These are phyloP conservation scores for Trametes cinnabarina DNA, from an alignment of 768 basidiomycete genomes.

Conservation along the genomic window DNA sequence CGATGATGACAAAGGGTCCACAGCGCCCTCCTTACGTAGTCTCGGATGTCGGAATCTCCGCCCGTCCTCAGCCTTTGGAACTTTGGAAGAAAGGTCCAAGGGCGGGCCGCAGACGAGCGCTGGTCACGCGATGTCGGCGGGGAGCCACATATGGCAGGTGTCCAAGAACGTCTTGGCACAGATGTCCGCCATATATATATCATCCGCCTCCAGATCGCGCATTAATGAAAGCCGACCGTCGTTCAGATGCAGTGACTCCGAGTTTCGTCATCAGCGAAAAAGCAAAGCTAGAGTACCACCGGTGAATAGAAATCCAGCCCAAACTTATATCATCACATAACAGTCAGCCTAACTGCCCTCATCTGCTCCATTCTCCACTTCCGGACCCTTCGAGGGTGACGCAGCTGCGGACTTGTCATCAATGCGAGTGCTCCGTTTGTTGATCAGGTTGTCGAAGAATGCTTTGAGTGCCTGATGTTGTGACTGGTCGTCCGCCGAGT, in stretches of 20 bases:
- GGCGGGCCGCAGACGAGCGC: background rate
- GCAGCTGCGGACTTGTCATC: conserved; percentile 35
- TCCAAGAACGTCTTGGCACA: conserved; percentile 5
- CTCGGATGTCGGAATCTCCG: background rate
- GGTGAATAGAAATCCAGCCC: background rate
- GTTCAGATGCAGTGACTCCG: too few relatives aligned
- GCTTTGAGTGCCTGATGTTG: conserved; percentile 84
- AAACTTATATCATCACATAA: background rate
- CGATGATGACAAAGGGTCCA: too few relatives aligned
- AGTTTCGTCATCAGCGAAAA: too few relatives aligned
- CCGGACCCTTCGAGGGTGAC: conserved; percentile 26
- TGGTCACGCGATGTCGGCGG: background rate
- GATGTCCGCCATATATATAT: too few relatives aligned
- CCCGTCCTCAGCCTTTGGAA: background rate
- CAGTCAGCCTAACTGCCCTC: conserved; percentile 17
- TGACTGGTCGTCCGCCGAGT: conserved; percentile 53
- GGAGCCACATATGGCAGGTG: background rate
- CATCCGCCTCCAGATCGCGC: too few relatives aligned
- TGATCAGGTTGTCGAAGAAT: conserved; percentile 83
- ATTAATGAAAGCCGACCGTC: too few relatives aligned
- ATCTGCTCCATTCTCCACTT: conserved; percentile 16
- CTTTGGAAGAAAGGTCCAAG: too few relatives aligned
- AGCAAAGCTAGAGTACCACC: background rate
- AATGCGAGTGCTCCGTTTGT: conserved; percentile 57
- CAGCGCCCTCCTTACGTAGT: background rate